Evolutionary conservation across 352 stramenopile genomes (phyloP), one percentile per base, ranked within the genome.

Genomic region (Lagenidium sp.): DNA sequence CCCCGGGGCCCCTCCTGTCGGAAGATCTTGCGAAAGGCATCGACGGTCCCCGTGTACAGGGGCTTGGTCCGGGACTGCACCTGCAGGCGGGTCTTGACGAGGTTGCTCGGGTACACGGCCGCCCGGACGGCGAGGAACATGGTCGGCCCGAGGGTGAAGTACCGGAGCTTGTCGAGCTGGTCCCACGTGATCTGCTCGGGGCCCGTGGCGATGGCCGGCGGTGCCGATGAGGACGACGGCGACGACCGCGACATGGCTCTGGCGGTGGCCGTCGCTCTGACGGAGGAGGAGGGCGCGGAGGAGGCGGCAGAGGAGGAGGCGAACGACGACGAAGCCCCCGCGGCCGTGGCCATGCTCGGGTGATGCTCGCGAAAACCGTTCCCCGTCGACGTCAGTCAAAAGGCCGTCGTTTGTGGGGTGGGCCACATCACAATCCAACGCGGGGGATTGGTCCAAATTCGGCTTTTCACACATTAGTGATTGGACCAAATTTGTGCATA

Each of bases 161-260:
- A 95, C 46, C 78, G 84, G 46, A 64, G 58, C 61, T 93, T 93
- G 63, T 95, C 76, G 26, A 94, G 78, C 50, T 94, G 79, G 53
- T 94, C 82, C 82, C 82, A 94, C n/a, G 74, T 70, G 43, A 91
- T 94, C 57, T 90, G 75, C 53, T 89, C 67, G n/a, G 79, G 55
- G 16, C 44, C 49, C 36, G 41, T 37, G 18, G 67, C 54, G 28
- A 48, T 21, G 8, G 34, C 20, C 19, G 43, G 12, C 16, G 39
- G 12, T n/a, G 47, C 31, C 19, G 55, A 25, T 8, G 26, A 29
- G 6, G 22, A 26, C 26, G 15, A 7, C 16, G n/a, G n/a, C n/a
- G n/a, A n/a, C n/a, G n/a, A n/a, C n/a, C n/a, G n/a, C n/a, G n/a
- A n/a, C n/a, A n/a, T 32, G 28, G 28, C 28, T 8, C 28, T 39